Conservation (phyloP, 345 rosid species). For the Eutrema heterophyllum region DNA sequence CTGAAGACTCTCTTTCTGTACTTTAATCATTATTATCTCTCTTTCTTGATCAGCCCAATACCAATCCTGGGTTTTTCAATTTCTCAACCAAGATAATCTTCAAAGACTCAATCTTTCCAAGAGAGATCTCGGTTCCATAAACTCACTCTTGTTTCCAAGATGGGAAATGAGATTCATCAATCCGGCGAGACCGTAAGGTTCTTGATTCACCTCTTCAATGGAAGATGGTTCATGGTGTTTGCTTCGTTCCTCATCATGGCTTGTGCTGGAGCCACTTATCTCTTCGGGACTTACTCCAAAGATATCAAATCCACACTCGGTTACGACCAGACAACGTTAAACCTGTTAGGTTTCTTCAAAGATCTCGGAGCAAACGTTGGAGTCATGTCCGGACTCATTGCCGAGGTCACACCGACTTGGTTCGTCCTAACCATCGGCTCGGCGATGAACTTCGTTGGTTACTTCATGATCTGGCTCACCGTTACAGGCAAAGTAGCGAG, state of each 20-base stretch:
- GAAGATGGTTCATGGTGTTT: conserved; percentile 89
- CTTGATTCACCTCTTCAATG: conserved; percentile 42
- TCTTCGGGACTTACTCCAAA: conserved; percentile 78
- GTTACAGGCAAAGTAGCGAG: conserved; percentile 58
- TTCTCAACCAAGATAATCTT: conserved; percentile 6
- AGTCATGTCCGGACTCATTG: conserved; percentile 69
- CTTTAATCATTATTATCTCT: conserved; percentile 3
- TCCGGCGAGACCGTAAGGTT: conserved; percentile 32
- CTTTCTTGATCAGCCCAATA: not conserved
- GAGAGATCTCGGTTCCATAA: conserved; percentile 6
- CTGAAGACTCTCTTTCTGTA: conserved; percentile 8
- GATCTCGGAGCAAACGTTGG: conserved; percentile 90
- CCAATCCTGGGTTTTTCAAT: not conserved
- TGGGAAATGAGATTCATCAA: conserved; percentile 4
- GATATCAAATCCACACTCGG: conserved; percentile 68
- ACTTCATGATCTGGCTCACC: conserved; percentile 81
- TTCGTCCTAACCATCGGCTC: conserved; percentile 70
- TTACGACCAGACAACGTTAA: conserved; percentile 76
- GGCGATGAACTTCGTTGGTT: conserved; percentile 76
- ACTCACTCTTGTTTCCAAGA: conserved; percentile 1
- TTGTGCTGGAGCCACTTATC: conserved; percentile 85
- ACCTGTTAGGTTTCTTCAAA: conserved; percentile 75
- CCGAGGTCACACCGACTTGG: conserved; percentile 91
- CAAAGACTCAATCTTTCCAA: not conserved
- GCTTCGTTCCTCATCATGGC: conserved; percentile 87